Conservation (phyloP, 352 stramenopile genomes). For the Blastocystis hominis region DNA sequence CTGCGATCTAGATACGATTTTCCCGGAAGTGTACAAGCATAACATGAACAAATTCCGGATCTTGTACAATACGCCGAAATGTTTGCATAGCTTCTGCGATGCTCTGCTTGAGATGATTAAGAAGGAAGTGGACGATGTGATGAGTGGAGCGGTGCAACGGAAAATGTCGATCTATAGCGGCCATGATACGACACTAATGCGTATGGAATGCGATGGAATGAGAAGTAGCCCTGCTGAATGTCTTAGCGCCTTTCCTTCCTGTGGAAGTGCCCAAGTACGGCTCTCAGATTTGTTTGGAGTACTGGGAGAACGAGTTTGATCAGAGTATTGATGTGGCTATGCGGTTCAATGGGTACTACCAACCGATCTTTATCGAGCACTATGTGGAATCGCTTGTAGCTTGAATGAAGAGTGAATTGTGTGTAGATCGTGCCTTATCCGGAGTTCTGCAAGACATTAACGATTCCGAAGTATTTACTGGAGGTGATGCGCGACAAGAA, state of each 20-base stretch:
- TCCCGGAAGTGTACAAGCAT: conserved; percentile 1
- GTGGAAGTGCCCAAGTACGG: background rate
- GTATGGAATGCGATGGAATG: background rate
- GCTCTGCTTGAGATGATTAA: conserved; percentile 38
- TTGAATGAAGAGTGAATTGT: background rate
- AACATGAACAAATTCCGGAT: conserved; percentile 17
- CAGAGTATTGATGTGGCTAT: conserved; percentile 18
- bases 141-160: background rate
- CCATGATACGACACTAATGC: conserved; percentile 21
- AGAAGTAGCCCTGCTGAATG: conserved; percentile 7
- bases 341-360: conserved; percentile 35
- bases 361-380: conserved; percentile 26
- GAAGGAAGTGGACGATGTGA: conserved; percentile 9
- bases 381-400: background rate
- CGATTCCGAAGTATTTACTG: conserved; percentile 12
- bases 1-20: conserved; percentile 8
- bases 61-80: conserved; percentile 46
- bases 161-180: conserved; percentile 43
- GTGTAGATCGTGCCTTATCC: conserved; percentile 12
- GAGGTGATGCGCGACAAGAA: conserved; percentile 50
- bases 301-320: conserved; percentile 49
- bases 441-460: conserved; percentile 46
- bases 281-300: conserved; percentile 15
- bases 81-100: conserved; percentile 9
- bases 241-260: background rate